Evolutionary conservation across 352 stramenopile genomes (phyloP).

Genomic region (Phytophthora sansomeana): DNA sequence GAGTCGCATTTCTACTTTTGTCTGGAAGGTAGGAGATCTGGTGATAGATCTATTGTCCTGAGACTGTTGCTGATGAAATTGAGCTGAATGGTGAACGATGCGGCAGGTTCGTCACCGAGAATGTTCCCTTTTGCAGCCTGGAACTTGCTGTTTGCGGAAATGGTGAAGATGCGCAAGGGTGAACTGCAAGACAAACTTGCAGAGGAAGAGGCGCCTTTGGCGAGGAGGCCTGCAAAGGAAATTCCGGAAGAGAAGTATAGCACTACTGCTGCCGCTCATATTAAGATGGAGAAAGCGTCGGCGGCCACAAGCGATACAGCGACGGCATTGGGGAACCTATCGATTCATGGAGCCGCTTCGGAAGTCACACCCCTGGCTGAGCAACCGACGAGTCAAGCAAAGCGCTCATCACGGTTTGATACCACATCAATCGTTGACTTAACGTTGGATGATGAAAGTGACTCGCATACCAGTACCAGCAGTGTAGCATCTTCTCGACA

Average conservation of each 20-base stretch:
- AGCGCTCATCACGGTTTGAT: conserved; percentile 13
- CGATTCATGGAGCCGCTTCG: conserved; percentile 20
- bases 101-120: conserved; percentile 43
- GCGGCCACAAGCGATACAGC: conserved; percentile 21
- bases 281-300: conserved; percentile 32
- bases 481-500: conserved; percentile 1
- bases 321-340: conserved; percentile 35
- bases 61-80: background rate
- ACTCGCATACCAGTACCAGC: conserved; percentile 14
- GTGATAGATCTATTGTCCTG: background rate
- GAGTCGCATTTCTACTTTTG: conserved; percentile 63
- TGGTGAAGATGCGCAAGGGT: conserved; percentile 50
- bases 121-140: conserved; percentile 59
- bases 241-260: conserved; percentile 12
- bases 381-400: conserved; percentile 15
- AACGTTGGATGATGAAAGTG: conserved; percentile 45
- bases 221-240: background rate
- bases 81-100: background rate
- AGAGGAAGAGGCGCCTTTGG: background rate
- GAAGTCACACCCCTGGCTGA: background rate
- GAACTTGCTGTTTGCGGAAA: conserved; percentile 51
- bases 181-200: conserved; percentile 35
- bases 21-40: conserved; percentile 50
- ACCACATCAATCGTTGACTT: conserved; percentile 45
- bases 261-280: conserved; percentile 5